phyloP scores from a whole-genome alignment of 768 basidiomycete species.

The Sarcodon sp. region DNA sequence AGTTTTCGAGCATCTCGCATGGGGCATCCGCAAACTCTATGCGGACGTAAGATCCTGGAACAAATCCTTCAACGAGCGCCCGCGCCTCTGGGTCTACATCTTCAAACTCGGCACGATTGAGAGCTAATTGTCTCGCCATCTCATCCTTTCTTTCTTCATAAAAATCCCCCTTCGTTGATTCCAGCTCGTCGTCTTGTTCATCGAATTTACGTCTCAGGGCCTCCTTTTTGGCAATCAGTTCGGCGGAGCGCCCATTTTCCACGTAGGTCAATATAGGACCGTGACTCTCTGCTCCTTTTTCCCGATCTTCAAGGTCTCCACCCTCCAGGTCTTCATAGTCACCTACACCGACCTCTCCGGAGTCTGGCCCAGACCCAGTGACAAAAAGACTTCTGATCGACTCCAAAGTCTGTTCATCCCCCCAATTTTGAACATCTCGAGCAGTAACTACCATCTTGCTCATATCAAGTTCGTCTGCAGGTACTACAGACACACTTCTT shows the following conservation, averaged over 20 bases:
- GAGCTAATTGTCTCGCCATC: conserved; percentile 68
- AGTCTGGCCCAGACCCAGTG: conserved; percentile 41
- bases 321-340: conserved; percentile 23
- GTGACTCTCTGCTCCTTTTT: conserved; percentile 9
- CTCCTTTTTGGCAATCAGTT: conserved; percentile 80
- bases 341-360: conserved; percentile 22
- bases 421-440: conserved; percentile 61
- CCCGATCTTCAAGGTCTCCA: conserved; percentile 27
- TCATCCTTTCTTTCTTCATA: conserved; percentile 90
- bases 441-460: neutral
- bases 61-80: conserved; percentile 78
- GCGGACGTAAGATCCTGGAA: conserved; percentile 86
- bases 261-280: conserved; percentile 13
- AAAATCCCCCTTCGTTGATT: conserved; percentile 68
- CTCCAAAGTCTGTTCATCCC: conserved; percentile 74
- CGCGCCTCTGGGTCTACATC: conserved; percentile 67
- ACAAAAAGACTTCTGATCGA: conserved; percentile 85
- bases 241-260: conserved; percentile 28
- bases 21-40: conserved; percentile 80
- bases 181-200: conserved; percentile 90
- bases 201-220: conserved; percentile 91
- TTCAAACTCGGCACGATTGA: conserved; percentile 81
- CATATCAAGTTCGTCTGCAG: conserved; percentile 24
- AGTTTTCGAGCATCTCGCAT: conserved; percentile 85
- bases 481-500: conserved; percentile 16